Percentiles rank a stretch among this genome's conserved stretches.
Evolutionary conservation across 257 asterid species (phyloP).

Genomic region (Osmanthus fragrans): DNA sequence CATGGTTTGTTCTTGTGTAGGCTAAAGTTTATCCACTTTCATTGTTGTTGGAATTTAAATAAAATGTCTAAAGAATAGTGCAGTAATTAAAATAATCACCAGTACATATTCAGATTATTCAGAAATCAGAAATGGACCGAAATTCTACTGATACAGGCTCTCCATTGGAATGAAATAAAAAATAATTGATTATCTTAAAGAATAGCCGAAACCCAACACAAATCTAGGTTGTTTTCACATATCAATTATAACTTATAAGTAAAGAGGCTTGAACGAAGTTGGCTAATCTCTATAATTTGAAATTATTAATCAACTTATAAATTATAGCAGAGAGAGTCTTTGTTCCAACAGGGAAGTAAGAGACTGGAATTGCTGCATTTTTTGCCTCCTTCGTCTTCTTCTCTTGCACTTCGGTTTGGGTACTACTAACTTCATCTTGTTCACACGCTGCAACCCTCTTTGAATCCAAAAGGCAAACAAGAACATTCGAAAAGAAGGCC

Average conservation of each 20-base stretch:
- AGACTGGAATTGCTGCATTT: slow-evolving; percentile 19
- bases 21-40: not conserved
- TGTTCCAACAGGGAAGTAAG: slow-evolving; percentile 20
- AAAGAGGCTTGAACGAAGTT: not conserved
- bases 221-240: not conserved
- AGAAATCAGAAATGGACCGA: not conserved
- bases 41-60: no score
- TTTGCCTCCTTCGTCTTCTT: not conserved
- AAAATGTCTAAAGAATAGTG: not conserved
- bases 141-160: not conserved
- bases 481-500: slow-evolving; percentile 1
- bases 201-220: not conserved
- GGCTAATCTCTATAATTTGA: not conserved
- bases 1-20: not conserved
- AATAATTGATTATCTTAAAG: not conserved
- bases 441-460: slow-evolving; percentile 1
- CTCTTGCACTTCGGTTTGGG: not conserved
- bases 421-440: not conserved
- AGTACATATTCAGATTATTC: not conserved
- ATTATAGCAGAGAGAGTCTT: not conserved
- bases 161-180: not conserved
- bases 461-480: not conserved
- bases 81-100: not conserved
- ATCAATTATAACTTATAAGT: not conserved
- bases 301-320: not conserved